These are phyloP conservation scores for Sechiopsis laciniata DNA, from an alignment of 306 rosid species.

Conservation along the genomic window DNA sequence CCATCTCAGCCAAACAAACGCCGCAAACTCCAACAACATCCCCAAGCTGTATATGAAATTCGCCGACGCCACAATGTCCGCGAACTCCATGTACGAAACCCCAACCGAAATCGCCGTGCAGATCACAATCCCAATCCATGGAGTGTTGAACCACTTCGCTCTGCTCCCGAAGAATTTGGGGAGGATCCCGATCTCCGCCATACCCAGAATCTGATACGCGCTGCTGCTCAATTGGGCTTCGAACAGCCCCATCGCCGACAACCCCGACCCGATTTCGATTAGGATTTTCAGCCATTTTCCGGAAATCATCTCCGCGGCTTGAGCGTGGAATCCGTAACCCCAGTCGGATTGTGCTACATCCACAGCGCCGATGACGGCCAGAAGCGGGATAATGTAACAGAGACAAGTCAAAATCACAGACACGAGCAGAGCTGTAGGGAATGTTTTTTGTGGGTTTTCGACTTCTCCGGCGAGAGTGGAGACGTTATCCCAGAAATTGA, in stretches of 20 bases:
- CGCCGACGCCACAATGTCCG: constrained; percentile 19
- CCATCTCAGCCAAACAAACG: constrained; percentile 16
- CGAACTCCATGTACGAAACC: constrained; percentile 15
- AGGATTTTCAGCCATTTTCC: constrained; percentile 21
- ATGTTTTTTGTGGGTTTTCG: constrained; percentile 12
- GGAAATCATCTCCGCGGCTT: constrained; percentile 3
- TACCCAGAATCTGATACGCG: constrained; percentile 16
- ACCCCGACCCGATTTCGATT: background rate
- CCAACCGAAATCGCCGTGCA: constrained; percentile 9
- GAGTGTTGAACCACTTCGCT: constrained; percentile 17
- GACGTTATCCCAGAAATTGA: constrained; percentile 23
- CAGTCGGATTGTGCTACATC: background rate
- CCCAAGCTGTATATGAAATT: constrained; percentile 20
- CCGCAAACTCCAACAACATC: constrained; percentile 15
- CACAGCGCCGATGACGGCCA: constrained; percentile 16
- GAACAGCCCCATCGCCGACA: constrained; percentile 16
- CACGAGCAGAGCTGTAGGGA: background rate
- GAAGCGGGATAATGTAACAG: constrained; percentile 12
- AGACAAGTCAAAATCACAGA: constrained; percentile 19
- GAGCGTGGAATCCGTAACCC: constrained; percentile 18
- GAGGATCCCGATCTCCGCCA: constrained; percentile 17
- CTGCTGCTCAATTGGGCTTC: constrained; percentile 22
- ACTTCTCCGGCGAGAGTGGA: constrained; percentile 21
- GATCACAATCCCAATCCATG: constrained; percentile 20
- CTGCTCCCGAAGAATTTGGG: constrained; percentile 2